Percentiles rank a stretch among this genome's conserved stretches.
Evolutionary conservation across 768 basidiomycete species (phyloP).

Genomic region (Clitopilus passeckerianus): DNA sequence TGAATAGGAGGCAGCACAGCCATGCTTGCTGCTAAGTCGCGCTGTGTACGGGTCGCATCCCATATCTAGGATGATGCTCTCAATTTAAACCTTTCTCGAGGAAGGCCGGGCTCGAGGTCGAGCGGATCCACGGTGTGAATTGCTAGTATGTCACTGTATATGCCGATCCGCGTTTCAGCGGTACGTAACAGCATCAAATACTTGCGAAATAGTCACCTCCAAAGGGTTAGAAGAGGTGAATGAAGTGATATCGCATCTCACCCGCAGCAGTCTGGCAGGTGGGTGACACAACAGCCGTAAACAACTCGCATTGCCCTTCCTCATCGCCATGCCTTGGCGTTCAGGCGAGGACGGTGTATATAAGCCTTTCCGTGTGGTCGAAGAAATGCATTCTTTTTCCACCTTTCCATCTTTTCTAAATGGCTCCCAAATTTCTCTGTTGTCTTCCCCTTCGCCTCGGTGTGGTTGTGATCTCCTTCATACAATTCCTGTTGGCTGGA

Average conservation of each 20-base stretch:
- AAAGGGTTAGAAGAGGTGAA: background rate
- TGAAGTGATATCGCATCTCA: too few species aligned
- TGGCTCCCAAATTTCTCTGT: slow-evolving; percentile 36
- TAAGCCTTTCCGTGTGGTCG: background rate
- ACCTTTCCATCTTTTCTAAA: slow-evolving; percentile 7
- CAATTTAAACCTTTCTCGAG: too few species aligned
- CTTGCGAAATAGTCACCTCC: background rate
- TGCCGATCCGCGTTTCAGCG: background rate
- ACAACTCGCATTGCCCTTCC: slow-evolving; percentile 8
- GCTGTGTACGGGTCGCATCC: too few species aligned
- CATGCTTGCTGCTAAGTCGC: too few species aligned
- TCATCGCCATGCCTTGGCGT: slow-evolving; percentile 2
- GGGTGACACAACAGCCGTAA: slow-evolving; percentile 6
- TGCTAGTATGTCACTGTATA: background rate
- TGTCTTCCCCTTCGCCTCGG: slow-evolving; percentile 40
- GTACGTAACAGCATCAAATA: background rate
- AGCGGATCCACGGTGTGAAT: too few species aligned
- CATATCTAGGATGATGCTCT: too few species aligned
- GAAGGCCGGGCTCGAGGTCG: too few species aligned
- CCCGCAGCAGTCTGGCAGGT: too few species aligned
- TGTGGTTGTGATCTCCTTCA: slow-evolving; percentile 32
- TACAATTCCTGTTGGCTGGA: slow-evolving; percentile 32
- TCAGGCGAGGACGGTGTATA: background rate
- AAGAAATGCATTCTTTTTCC: background rate
- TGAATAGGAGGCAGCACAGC: too few species aligned